Conservation (phyloP, 176 grass and related monocot species). For the barley (Hordeum vulgare) region MorexV3_pseudomolecules_assembly NC_058519.1:522816333-522816832, state of each 20-base stretch:
- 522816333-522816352: not conserved
- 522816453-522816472: not conserved
- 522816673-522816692: not conserved
- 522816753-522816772: slow-evolving; percentile 37
- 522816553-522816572: not conserved
- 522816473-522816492: slow-evolving; percentile 5
- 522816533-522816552: not conserved
- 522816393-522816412: not conserved
- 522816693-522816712: slow-evolving; percentile 3
- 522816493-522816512: not conserved
- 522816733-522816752: not conserved
- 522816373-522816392: not conserved
- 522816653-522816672: slow-evolving; percentile 12
- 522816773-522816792: slow-evolving; percentile 63
- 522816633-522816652: slow-evolving; percentile 1
- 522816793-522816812: slow-evolving; percentile 33
- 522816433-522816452: not conserved
- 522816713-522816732: slow-evolving; percentile 49
- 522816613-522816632: not conserved
- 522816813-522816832: slow-evolving; percentile 13
- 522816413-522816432: not conserved
- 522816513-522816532: not conserved
- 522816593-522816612: not conserved
- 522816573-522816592: not conserved
- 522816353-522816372: not conserved